phyloP scores from a whole-genome alignment of 139 green algal genomes.

The Parachlorella kessleri region DNA sequence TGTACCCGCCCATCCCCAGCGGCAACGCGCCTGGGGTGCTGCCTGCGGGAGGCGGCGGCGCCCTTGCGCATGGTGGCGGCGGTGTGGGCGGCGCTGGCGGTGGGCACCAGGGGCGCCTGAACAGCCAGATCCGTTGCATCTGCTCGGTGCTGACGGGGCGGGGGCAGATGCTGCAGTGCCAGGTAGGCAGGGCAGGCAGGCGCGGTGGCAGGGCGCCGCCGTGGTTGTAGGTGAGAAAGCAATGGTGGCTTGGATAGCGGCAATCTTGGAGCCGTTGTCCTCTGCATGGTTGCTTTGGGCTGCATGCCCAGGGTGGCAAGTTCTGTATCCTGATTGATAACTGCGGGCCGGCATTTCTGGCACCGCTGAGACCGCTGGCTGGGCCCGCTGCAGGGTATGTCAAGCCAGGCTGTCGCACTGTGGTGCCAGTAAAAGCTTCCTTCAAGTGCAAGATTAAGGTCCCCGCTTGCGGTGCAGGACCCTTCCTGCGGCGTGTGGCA shows the following conservation, averaged over 20 bases:
- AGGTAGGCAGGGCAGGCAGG: no score
- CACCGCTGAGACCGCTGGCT: no score
- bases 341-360: no score
- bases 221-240: not conserved
- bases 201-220: not conserved
- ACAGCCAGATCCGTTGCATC: slow-evolving; percentile 50
- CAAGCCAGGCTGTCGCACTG: no score
- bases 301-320: not conserved
- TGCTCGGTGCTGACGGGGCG: slow-evolving; percentile 35
- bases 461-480: slow-evolving; percentile 34
- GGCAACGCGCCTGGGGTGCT: not conserved
- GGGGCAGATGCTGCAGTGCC: slow-evolving; percentile 67
- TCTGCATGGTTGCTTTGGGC: not conserved
- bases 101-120: not conserved
- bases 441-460: no score
- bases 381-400: no score
- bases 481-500: slow-evolving; percentile 71
- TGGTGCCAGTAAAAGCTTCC: no score
- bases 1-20: not conserved
- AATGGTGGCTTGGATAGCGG: not conserved
- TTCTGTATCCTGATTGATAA: no score
- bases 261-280: not conserved
- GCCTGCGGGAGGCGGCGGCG: not conserved
- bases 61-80: not conserved
- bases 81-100: not conserved